These are phyloP conservation scores for Sclerotinia spermophila DNA, from an alignment of 2,329 filamentous ascomycete genomes.

Conservation along the genomic window DNA sequence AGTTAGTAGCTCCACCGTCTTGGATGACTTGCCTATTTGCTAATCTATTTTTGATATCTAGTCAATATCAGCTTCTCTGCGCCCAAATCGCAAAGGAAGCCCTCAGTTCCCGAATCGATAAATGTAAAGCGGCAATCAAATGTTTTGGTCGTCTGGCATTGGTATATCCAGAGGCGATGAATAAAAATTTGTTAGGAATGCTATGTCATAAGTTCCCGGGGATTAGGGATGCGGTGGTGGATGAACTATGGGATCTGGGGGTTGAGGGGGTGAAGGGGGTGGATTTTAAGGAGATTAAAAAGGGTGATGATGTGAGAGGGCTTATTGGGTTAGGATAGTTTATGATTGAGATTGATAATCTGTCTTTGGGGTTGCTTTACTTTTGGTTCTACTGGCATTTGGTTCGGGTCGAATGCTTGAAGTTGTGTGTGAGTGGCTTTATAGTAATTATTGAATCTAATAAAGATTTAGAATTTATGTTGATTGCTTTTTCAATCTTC, in stretches of 20 bases:
- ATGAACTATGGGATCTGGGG: slow-evolving; percentile 2
- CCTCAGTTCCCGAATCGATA: not conserved
- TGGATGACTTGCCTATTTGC: not conserved
- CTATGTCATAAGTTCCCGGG: not conserved
- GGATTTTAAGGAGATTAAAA: not conserved
- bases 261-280: not conserved
- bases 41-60: not conserved
- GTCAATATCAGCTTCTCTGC: not conserved
- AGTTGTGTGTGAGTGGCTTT: not conserved
- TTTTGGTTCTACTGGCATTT: no score
- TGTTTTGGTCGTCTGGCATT: not conserved
- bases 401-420: not conserved
- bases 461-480: no score
- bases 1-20: not conserved
- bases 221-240: not conserved
- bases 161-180: not conserved
- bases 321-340: not conserved
- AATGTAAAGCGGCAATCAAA: not conserved
- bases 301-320: not conserved
- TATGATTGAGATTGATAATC: not conserved
- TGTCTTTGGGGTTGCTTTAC: no score
- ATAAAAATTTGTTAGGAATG: not conserved
- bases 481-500: not conserved
- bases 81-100: not conserved
- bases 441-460: no score